These are phyloP conservation scores for Chlamydomonas schloesseri DNA, from an alignment of 139 green algal genomes.

Conservation along the genomic window DNA sequence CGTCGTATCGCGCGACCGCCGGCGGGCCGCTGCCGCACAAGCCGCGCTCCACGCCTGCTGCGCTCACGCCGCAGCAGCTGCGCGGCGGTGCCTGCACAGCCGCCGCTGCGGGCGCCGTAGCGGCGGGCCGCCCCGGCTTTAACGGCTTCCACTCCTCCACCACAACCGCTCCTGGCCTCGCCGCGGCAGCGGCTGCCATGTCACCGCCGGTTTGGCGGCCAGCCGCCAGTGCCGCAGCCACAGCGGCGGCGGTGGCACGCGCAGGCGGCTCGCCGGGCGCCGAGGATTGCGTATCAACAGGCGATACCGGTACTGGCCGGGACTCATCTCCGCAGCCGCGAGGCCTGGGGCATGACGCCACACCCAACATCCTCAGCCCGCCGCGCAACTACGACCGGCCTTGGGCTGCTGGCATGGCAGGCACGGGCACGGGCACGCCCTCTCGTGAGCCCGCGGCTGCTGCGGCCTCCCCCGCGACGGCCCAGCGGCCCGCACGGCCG, in stretches of 20 bases:
- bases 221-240: background rate
- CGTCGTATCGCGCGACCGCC: too few species aligned
- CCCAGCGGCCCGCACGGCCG: too few species aligned
- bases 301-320: too few species aligned
- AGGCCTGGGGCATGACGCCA: slow-evolving; percentile 9
- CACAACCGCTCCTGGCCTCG: background rate
- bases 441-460: background rate
- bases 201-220: background rate
- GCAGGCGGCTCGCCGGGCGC: too few species aligned
- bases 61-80: background rate
- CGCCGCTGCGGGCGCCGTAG: too few species aligned
- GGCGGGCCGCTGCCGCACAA: background rate
- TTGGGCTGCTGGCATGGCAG: background rate
- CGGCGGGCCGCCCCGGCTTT: too few species aligned
- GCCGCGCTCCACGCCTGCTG: background rate
- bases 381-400: slow-evolving; percentile 20
- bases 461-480: too few species aligned
- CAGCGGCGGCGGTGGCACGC: background rate
- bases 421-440: background rate
- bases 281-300: background rate
- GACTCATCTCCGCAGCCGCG: background rate
- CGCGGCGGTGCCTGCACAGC: background rate
- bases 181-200: background rate
- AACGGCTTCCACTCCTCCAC: too few species aligned
- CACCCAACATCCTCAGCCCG: slow-evolving; percentile 41